Evolutionary conservation across 139 green algal species (phyloP), one percentile per base, ranked within the genome.

Genomic region (Ulvella scutata): DNA sequence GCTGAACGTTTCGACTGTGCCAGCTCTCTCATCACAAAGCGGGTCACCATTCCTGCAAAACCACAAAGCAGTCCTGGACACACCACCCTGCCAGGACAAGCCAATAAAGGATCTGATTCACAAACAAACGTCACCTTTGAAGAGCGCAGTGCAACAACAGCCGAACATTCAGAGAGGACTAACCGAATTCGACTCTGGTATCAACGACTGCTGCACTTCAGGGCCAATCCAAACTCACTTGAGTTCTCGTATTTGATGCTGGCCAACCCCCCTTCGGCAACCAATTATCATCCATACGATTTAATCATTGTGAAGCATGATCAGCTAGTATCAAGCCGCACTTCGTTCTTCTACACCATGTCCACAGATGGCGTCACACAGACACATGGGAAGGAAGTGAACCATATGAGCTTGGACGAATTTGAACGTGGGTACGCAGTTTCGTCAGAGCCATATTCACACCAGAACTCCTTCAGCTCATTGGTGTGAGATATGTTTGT

Each of bases 371-470:
- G 79, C 4, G 77, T 84, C 23, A 84, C 79, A n/a, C 79, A 79
- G 62, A 74, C 76, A 36, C n/a, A 74, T 20, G 76, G 40, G 31
- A 72, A 59, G 38, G 37, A 39, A 43, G 72, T 76, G 13, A 78
- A 81, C 26, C 81, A 82, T 78, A 79, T 72, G 38, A 35, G 72
- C 7, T 61, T 84, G 38, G 79, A 84, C 29, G 72, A 81, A 44
- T 84, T 40, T 9, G 76, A 84, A 76, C 73, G 79, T 28, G 76
- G 81, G 77, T 84, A 75, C 72, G 72, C n/a, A n/a, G n/a, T n/a
- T n/a, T n/a, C n/a, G n/a, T n/a, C n/a, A n/a, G n/a, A n/a, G n/a
- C n/a, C n/a, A n/a, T n/a, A n/a, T n/a, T n/a, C n/a, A n/a, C n/a
- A n/a, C n/a, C n/a, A n/a, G n/a, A n/a, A n/a, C n/a, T n/a, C n/a